Evolutionary conservation across 805 yeast genomes (phyloP).

Genomic region (Blastobotrys americana): DNA sequence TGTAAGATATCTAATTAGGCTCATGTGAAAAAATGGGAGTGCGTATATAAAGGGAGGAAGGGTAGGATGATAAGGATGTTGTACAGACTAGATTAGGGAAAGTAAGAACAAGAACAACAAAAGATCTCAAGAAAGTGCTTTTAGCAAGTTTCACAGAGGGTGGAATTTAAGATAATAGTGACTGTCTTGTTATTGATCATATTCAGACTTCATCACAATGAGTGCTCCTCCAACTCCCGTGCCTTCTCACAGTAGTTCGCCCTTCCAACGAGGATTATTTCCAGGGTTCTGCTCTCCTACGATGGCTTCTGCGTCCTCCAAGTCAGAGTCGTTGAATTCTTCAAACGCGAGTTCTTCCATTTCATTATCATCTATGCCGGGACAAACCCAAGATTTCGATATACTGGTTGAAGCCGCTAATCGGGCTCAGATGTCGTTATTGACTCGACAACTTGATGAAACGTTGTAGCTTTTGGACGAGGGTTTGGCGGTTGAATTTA

Average conservation of each 20-base stretch:
- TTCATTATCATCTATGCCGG: neutral
- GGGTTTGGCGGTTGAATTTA: too few relatives aligned
- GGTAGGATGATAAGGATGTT: too few relatives aligned
- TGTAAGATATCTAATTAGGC: neutral
- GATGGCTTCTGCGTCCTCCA: neutral
- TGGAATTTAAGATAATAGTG: too few relatives aligned
- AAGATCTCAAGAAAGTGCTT: too few relatives aligned
- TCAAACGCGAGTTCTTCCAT: neutral
- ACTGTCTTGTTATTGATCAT: too few relatives aligned
- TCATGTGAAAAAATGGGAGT: neutral
- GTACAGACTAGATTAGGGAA: too few relatives aligned
- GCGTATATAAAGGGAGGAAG: too few relatives aligned
- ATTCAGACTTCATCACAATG: too few relatives aligned
- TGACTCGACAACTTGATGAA: conserved; percentile 23
- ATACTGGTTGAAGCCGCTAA: conserved; percentile 30
- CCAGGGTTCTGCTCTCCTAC: conserved; percentile 14
- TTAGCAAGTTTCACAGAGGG: too few relatives aligned
- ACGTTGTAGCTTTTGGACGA: conserved; percentile 6
- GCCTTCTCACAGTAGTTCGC: neutral
- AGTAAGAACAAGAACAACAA: too few relatives aligned
- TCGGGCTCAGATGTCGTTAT: conserved; percentile 28
- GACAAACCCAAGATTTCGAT: conserved; percentile 14
- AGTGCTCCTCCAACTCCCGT: neutral
- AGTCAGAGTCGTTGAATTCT: neutral
- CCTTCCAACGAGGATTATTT: conserved; percentile 1